Evolutionary conservation across 345 rosid species (phyloP).

Genomic region (Lepidium africanum): DNA sequence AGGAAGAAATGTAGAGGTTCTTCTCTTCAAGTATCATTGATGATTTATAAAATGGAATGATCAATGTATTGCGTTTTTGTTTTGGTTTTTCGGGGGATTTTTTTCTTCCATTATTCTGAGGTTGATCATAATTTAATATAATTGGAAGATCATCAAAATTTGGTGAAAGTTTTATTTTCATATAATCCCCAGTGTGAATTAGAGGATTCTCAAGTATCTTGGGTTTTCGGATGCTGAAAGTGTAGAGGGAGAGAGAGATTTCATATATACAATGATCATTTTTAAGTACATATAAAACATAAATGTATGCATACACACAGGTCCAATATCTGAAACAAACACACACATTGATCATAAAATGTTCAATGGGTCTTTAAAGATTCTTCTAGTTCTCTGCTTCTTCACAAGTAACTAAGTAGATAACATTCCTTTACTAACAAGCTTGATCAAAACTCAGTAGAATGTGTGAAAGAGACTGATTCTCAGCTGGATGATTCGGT

Average conservation of each 20-base stretch:
- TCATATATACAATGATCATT: neutral
- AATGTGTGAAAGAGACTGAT: neutral
- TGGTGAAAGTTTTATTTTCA: constrained; percentile 1
- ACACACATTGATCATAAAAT: neutral
- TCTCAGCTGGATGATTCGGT: constrained; percentile 8
- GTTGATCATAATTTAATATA: constrained; percentile 13
- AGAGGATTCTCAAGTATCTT: constrained; percentile 8
- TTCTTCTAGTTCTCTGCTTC: constrained; percentile 1
- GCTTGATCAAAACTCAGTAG: constrained; percentile 10
- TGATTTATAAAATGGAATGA: constrained; percentile 5
- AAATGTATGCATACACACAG: constrained; percentile 6
- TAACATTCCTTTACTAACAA: neutral
- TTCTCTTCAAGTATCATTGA: constrained; percentile 20
- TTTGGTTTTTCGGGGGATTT: neutral
- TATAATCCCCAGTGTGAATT: constrained; percentile 9
- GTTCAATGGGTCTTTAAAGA: neutral
- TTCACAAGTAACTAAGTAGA: neutral
- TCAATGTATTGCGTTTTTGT: constrained; percentile 16
- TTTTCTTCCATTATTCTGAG: neutral
- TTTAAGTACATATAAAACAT: constrained; percentile 8
- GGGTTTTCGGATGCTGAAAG: neutral
- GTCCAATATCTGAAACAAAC: neutral
- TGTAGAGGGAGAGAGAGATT: constrained; percentile 5
- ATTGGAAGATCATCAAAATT: constrained; percentile 12
- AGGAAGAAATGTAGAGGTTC: neutral